Evolutionary conservation across 2,329 filamentous ascomycete species (phyloP), one percentile per base, ranked within the genome.

Genomic region (Pseudodiploospora longispora): DNA sequence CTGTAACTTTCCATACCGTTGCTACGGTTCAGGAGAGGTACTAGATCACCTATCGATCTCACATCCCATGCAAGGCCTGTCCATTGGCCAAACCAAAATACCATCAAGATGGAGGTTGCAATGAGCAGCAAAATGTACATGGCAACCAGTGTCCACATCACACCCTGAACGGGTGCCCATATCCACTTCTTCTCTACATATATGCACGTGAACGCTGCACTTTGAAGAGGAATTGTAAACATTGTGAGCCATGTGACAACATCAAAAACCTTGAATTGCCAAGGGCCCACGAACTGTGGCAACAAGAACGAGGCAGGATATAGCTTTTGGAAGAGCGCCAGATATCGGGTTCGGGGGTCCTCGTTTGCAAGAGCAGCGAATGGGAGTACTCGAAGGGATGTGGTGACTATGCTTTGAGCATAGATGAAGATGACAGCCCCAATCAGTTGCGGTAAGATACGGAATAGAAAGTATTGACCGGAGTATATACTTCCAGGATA

Each of bases 1-100:
- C 76, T 72, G 61, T 89, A 95, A 55, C 85, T 83, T 27, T 72
- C 69, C 40, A 89, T 73, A 12, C 83, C 80, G 62, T 95, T 95
- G 51, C 87, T 90, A 47, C 85, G 78, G 51, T 87, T 83, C 28
- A 95, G 73, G 8, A 96, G 71, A 2, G 83, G 78, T 36, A 93
- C 75, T 33, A 95, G 68, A 59, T 96, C 89, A 3, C 86, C 90
- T 6, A 96, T 69, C 27, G 83, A 91, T 38, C 83, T 75, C 3
- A 88, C 77, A 58, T 95, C 88, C 90, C 90, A 96, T 57, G 84
- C 76, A 49, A 95, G 69, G 0, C 89, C 89, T 0, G 88, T 94
- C 54, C 72, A 74, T 30, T 76, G 72, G 27, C 71, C 65, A 43
- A 75, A 67, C 66, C 90, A 87, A 50, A 79, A 83, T n/a, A 79